Conservation (phyloP, 139 green algal species). For the Tetraselmis chui region DNA sequence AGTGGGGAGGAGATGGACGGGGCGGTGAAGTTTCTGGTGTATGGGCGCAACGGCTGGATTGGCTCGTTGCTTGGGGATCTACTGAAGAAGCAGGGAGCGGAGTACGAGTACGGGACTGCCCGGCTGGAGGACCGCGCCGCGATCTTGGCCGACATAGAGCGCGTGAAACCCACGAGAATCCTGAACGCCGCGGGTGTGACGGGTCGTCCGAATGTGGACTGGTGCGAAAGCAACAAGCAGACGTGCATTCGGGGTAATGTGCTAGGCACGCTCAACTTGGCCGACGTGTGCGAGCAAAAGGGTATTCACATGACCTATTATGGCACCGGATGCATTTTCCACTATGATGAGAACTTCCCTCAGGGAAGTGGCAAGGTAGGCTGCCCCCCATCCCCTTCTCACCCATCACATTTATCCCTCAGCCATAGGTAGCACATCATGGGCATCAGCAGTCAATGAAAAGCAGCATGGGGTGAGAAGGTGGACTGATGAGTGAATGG, state of each 20-base stretch:
- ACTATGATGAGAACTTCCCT: conserved; percentile 85
- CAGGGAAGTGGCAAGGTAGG: conserved; percentile 49
- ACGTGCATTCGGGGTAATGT: conserved; percentile 83
- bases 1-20: no score
- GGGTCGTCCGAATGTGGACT: conserved; percentile 95
- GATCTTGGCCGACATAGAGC: conserved; percentile 80
- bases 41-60: conserved; percentile 82
- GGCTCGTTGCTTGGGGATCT: conserved; percentile 73
- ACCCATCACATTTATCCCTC: no score
- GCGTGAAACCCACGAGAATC: conserved; percentile 91
- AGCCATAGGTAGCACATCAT: no score
- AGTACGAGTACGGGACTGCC: conserved; percentile 73
- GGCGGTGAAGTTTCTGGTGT: conserved; percentile 68
- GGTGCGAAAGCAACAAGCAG: conserved; percentile 95
- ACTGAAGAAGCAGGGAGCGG: conserved; percentile 33
- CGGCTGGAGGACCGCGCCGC: conserved; percentile 79
- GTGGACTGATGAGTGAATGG: no score
- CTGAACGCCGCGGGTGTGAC: conserved; percentile 92
- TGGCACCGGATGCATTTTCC: conserved; percentile 96
- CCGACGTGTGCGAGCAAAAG: conserved; percentile 56
- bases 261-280: conserved; percentile 87
- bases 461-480: no score
- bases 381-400: no score
- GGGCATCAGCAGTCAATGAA: no score
- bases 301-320: conserved; percentile 93